A percentile compares a stretch with the other conserved stretches of the same genome.
These are phyloP conservation scores for Lentinula sp. DNA, from an alignment of 768 basidiomycete genomes.

Conservation along the genomic window DNA sequence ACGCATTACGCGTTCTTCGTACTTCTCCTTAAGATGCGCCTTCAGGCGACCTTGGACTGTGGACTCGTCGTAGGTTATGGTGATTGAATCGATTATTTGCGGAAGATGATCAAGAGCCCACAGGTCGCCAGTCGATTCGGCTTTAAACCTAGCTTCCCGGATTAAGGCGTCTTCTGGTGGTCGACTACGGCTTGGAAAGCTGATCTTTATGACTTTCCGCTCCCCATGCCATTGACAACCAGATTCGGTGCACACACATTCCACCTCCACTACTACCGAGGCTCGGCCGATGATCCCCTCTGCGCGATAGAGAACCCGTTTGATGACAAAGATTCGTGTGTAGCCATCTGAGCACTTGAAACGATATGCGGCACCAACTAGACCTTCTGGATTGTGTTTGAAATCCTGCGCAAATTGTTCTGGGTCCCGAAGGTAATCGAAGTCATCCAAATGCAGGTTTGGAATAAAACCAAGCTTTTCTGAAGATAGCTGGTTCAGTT, in stretches of 20 bases:
- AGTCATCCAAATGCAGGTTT: not conserved
- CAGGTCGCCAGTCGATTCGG: not conserved
- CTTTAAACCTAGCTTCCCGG: not conserved
- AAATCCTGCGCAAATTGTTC: not conserved
- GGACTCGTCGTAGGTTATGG: not conserved
- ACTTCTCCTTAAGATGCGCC: not conserved
- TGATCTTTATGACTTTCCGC: not conserved
- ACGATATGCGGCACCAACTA: not conserved
- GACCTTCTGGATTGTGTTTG: not conserved
- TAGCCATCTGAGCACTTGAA: not conserved
- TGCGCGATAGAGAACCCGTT: too few relatives aligned
- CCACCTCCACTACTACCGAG: not conserved
- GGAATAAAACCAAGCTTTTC: not conserved
- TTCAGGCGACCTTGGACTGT: not conserved
- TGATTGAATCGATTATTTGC: not conserved
- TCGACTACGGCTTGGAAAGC: not conserved
- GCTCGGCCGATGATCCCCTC: not conserved
- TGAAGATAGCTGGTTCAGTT: not conserved
- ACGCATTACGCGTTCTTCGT: not conserved
- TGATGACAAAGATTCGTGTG: not conserved
- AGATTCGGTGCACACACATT: not conserved
- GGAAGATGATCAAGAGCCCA: not conserved
- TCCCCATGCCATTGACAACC: not conserved
- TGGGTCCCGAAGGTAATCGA: not conserved
- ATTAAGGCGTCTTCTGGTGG: not conserved